Evolutionary conservation across 129 eudicot genomes (phyloP), one percentile per base, ranked within the genome.

Genomic region (Sambucus nigra): DNA sequence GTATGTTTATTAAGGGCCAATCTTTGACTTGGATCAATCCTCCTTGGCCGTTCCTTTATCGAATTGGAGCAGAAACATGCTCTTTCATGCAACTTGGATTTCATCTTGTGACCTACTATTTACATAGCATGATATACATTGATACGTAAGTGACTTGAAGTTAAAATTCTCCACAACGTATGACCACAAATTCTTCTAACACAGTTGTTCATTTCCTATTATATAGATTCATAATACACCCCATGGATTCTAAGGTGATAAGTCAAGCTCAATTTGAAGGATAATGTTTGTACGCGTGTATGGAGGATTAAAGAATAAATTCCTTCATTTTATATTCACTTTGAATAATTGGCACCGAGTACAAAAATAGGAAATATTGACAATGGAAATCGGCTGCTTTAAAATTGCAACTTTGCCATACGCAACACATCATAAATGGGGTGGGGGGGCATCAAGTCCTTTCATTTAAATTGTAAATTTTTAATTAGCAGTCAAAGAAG

Each of bases 361-460:
- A 50, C 10, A 2, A 23, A 22, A 2, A 50, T 10, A 9, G 13
- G 15, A 50, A 21, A 16, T 9, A 50, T 9, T 3, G 15, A 23
- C 4, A 24, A 50, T 1, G 25, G 13, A 23, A 11, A 4, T 0
- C 0, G 3, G 12, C 12, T 18, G 42, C 5, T 58, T 15, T 27
- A 45, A 44, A 27, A 17, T 29, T 27, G 49, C 18, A 20, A 53
- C 24, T 5, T 10, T 51, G 7, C 24, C 35, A 54, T 19, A 8
- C 3, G 35, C 46, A 14, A 55, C 51, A 47, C 32, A 38, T 51
- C 51, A 40, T 59, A 68, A 59, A 68, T 68, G 60, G 57, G 72
- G 17, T 17, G 24, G 65, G 64, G 58, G 58, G 65, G 40, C 47
- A 28, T 35, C 27, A 67, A 48, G 9, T 47, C 33, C 42, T 35